Evolutionary conservation across 371 early-diverging fungal genomes (phyloP), one percentile per base, ranked within the genome.

Genomic region (Dinochytrium kinnereticum): DNA sequence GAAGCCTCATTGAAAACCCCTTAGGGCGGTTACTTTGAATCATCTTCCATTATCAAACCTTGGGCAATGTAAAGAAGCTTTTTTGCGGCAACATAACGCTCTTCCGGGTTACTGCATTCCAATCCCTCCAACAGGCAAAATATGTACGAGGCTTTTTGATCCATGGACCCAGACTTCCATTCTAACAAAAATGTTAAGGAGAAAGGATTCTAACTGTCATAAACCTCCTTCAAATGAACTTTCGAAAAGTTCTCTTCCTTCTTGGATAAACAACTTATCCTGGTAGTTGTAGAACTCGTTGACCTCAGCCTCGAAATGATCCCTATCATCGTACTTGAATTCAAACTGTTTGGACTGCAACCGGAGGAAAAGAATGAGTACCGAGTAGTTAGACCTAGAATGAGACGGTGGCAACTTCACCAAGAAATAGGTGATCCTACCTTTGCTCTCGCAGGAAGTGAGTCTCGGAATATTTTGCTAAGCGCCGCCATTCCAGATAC

Each of bases 231-330:
- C 75, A 65, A 84, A 83, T n/a, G 80, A 73, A 68, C 83, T 79
- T 28, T 84, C 82, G 64, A 85, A 85, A 28, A 76, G 68, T 38
- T 75, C 74, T 49, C 83, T 78, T 5, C 85, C 81, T 36, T 85
- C 85, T 28, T 84, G 70, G 30, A 88, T 83, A 53, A 82, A 77
- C 7, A 81, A 72, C 1, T 85, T 81, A 76, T 94, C 92, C 10
- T 81, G 80, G 77, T 90, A 91, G 59, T 85, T 84, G 74, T 87
- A 92, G 64, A 94, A 92, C 59, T 94, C 94, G 76, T 92, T 89
- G 71, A 91, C 83, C 75, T 94, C 94, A 7, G 80, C 86, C 40
- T 84, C 73, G 33, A 91, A 71, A 0, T 78, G 71, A 38, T 90
- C 92, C 44, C 85, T 78, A 73, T 92, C 91, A n/a, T 82, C 82